Base-by-base conservation (phyloP, 2,329 filamentous ascomycete species). In the Leptosphaerulina australis region DNA sequence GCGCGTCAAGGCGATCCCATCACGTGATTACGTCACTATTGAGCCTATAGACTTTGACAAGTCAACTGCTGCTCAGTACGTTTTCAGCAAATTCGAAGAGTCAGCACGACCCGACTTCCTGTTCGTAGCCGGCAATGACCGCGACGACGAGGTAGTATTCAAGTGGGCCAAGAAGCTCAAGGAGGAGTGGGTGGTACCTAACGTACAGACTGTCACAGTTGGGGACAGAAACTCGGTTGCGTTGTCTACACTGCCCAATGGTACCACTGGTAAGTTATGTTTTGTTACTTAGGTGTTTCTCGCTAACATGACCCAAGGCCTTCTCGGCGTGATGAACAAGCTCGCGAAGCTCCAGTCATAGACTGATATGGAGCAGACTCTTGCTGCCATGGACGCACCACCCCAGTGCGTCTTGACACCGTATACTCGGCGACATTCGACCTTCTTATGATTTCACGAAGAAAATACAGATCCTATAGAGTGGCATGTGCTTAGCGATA, bases 61-160 rank as follows among this genome's bases (percentile, higher is more conserved):
- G 77, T 85, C 85, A 30, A 92, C 88, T 0, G 93, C 93, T 0
- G 88, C 91, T 0, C 81, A 85, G 63, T 82, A 85, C 59, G 87
- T 96, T 36, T 88, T 90, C 70, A 81, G 84, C 45, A 66, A 66
- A 26, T 66, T 76, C 15, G 45, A 48, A 10, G 54, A 62, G 24
- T 25, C 57, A 0, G 50, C 56, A 8, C 63, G 63, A 17, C 46
- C 91, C 0, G 91, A 97, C 68, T 97, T 97, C 72, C 74, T 97
- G 48, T 85, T 97, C 76, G 89, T 96, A 5, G 84, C 92, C 25
- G 93, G 93, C 28, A 92, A 97, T 66, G 91, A 92, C 31, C 86
- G 93, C 24, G 93, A 97, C 62, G 94, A 97, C 59, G 93, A 97
- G 69, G 88, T 90, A 62, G 88, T 96, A 15, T 97, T 96, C 77